Base-by-base conservation (phyloP, 2,329 filamentous ascomycete genomes). In the Xylariaceae sp. region DNA sequence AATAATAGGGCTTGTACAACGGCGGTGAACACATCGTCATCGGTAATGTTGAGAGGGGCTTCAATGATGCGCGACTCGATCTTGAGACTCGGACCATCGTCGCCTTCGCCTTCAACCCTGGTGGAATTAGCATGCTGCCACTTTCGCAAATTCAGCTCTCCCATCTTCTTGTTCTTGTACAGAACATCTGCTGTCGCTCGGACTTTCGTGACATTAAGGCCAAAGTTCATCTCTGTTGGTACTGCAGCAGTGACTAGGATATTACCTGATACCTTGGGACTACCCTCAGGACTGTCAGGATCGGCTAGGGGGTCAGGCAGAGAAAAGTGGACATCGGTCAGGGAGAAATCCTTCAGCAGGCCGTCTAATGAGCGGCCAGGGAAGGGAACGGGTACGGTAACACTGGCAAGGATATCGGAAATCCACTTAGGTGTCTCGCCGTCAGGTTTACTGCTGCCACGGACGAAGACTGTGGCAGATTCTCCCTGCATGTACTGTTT, bases 111-210 rank as follows among this genome's bases (percentile, higher is more conserved):
- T 27, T 81, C 72, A 3, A 87, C 67, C 53, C 80, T 80, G n/a
- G 80, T 87, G 8, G 91, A 95, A 60, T 86, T 88, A 35, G 92
- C 88, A 22, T 77, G 68, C 63, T 95, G 88, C 92, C 92, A 97
- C 57, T 90, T 75, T 29, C 76, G 70, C 41, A 98, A 63, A 60
- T 93, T 80, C 21, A 98, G 76, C 44, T 85, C 79, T 29, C 93
- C 93, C 48, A 98, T 80, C 63, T 92, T 87, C 42, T 82, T 74
- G 21, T 76, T 76, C 53, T 87, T 74, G 67, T 95, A 96, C 55
- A 80, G 87, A 3, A 97, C 83, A 61, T 95, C 82, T 4, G 90
- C 85, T 43, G 79, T 78, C 2, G 92, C 89, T 42, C 82, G 80
- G 38, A 98, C 80, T 47, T 76, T 77, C 29, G 83, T 83, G 34